Conservation (phyloP, 139 green algal genomes). For the Chlorokybus atmophyticus region DNA sequence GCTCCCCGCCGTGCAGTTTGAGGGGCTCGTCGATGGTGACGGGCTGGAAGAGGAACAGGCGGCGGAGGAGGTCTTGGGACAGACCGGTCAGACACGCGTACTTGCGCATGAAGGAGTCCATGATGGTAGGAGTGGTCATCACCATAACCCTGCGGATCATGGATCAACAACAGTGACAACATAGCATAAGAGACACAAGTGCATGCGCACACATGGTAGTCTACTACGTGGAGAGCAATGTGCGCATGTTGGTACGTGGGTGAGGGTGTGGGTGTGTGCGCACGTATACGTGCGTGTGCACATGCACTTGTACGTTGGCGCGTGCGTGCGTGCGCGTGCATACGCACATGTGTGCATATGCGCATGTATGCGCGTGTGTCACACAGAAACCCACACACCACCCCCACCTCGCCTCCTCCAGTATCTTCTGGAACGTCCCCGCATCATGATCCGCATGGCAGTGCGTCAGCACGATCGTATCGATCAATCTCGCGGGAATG, state of each 20-base stretch:
- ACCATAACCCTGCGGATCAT: background rate
- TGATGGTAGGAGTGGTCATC: slow-evolving; percentile 7
- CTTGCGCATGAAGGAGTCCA: slow-evolving; percentile 13
- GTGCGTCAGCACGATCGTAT: slow-evolving; percentile 9
- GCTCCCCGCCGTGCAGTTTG: background rate
- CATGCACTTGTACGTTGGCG: background rate
- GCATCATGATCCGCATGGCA: slow-evolving; percentile 13
- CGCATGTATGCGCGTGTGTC: no score
- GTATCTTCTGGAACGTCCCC: slow-evolving; percentile 12
- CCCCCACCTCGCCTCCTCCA: background rate
- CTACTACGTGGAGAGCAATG: no score
- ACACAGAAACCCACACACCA: no score
- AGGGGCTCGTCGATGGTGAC: slow-evolving; percentile 8
- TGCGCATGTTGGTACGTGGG: no score
- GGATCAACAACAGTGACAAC: no score
- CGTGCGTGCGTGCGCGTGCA: background rate
- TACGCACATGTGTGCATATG: no score
- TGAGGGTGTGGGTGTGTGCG: no score
- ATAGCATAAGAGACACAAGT: no score
- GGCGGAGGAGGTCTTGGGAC: background rate
- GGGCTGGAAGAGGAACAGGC: slow-evolving; percentile 7
- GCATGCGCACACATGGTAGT: no score
- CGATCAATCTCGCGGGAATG: slow-evolving; percentile 10
- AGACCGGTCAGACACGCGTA: slow-evolving; percentile 4
- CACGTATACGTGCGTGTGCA: no score